A percentile compares a stretch with the other conserved stretches of the same genome.
phyloP scores from a whole-genome alignment of 2,329 filamentous ascomycete genomes.

The Trichoderma sp. region DNA sequence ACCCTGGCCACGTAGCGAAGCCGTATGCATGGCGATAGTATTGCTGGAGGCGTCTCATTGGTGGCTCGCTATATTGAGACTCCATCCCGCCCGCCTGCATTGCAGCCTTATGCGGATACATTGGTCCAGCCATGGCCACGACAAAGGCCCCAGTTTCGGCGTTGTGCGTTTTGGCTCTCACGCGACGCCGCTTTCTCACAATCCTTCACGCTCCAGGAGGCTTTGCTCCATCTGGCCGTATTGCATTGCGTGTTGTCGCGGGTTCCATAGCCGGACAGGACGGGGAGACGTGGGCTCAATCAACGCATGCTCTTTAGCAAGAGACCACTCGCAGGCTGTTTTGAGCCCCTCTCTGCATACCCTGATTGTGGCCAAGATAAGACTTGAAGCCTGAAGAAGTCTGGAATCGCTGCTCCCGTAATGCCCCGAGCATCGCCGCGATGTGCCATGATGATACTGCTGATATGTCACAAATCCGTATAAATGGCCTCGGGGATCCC shows the following conservation, averaged over 20 bases:
- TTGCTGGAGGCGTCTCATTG: slow-evolving; percentile 17
- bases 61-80: neutral
- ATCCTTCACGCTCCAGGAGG: neutral
- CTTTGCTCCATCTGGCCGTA: neutral
- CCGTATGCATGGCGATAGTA: slow-evolving; percentile 15
- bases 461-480: neutral
- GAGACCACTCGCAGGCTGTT: neutral
- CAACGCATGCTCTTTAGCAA: slow-evolving; percentile 16
- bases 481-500: neutral
- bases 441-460: neutral
- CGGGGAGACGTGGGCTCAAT: slow-evolving; percentile 17
- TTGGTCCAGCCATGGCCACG: slow-evolving; percentile 17
- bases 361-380: neutral
- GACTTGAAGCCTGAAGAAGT: neutral
- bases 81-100: slow-evolving; percentile 15
- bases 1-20: slow-evolving; percentile 21
- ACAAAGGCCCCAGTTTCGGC: neutral
- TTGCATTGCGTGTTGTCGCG: slow-evolving; percentile 14
- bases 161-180: neutral
- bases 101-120: slow-evolving; percentile 21
- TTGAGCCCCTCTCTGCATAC: neutral
- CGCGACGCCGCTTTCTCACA: neutral
- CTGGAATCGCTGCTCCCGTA: neutral
- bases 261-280: neutral
- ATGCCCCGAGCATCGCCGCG: neutral